phyloP scores from a whole-genome alignment of 2,329 filamentous ascomycete genomes.

The Venturia asperata region DNA sequence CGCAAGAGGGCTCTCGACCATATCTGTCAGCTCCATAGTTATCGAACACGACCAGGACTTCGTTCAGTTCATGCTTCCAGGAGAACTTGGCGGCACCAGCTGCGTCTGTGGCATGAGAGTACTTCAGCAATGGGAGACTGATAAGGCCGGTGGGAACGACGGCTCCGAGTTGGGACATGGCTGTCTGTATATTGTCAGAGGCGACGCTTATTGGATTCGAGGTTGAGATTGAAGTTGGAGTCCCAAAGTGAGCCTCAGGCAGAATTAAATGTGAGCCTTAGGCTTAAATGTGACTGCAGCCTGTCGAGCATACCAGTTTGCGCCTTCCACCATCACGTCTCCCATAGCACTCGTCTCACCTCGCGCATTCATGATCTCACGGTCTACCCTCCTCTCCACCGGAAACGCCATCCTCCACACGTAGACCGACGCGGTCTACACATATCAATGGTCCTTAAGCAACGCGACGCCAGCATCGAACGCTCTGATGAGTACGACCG shows the following conservation, averaged over 20 bases:
- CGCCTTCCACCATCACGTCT: background rate
- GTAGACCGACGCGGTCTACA: conserved; percentile 22
- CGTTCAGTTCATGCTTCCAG: conserved; percentile 18
- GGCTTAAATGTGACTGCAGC: too few species aligned
- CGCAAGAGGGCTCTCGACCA: conserved; percentile 23
- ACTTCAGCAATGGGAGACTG: conserved; percentile 27
- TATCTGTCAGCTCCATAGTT: conserved; percentile 18
- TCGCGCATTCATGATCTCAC: conserved; percentile 1
- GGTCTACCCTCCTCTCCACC: conserved; percentile 11
- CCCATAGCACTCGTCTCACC: background rate
- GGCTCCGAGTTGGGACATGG: background rate
- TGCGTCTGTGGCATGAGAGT: conserved; percentile 26
- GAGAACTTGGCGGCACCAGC: conserved; percentile 24
- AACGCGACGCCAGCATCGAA: conserved; percentile 42
- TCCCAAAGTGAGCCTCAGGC: too few species aligned
- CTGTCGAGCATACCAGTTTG: background rate
- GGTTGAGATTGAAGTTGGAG: background rate
- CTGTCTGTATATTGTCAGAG: background rate
- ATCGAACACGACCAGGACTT: conserved; percentile 22
- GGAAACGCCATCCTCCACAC: conserved; percentile 28
- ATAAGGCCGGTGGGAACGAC: background rate
- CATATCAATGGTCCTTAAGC: conserved; percentile 37
- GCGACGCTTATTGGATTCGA: background rate
- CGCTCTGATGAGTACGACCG: conserved; percentile 61
- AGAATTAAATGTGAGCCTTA: too few species aligned